Evolutionary conservation across 345 rosid species (phyloP).

Genomic region (Citrus medica): DNA sequence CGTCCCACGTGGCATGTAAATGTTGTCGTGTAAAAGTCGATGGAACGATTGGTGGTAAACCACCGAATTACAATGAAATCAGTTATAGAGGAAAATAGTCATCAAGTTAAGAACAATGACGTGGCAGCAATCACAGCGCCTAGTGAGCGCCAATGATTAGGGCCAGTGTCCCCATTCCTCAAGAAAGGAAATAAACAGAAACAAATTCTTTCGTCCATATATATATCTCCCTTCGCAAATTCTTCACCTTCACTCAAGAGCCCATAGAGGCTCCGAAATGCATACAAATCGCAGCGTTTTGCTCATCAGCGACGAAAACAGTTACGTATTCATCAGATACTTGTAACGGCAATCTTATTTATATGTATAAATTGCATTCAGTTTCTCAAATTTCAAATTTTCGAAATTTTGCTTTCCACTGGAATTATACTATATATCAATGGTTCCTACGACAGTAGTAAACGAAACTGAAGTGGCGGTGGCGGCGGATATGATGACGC

Average conservation of each 20-base stretch:
- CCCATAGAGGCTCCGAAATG: constrained; percentile 22
- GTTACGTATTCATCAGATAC: background rate
- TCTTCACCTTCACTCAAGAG: background rate
- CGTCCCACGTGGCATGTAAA: background rate
- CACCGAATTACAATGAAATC: background rate
- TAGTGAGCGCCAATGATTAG: constrained; percentile 8
- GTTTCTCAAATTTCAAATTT: background rate
- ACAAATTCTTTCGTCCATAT: background rate
- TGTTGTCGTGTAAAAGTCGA: background rate
- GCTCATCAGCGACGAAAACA: background rate
- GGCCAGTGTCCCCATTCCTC: background rate
- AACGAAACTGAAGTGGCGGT: background rate
- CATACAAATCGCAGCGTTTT: constrained; percentile 6
- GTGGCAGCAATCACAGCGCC: background rate
- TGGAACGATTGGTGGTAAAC: background rate
- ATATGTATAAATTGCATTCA: background rate
- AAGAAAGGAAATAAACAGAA: background rate
- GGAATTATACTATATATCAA: background rate
- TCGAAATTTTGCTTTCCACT: background rate
- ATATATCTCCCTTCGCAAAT: background rate
- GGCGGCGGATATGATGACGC: background rate
- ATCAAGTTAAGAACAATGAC: background rate
- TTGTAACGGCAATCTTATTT: background rate
- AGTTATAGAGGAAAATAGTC: background rate
- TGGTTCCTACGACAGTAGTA: background rate